Conservation (phyloP, 2,329 filamentous ascomycete species). For the Phialemoniopsis sp. region DNA sequence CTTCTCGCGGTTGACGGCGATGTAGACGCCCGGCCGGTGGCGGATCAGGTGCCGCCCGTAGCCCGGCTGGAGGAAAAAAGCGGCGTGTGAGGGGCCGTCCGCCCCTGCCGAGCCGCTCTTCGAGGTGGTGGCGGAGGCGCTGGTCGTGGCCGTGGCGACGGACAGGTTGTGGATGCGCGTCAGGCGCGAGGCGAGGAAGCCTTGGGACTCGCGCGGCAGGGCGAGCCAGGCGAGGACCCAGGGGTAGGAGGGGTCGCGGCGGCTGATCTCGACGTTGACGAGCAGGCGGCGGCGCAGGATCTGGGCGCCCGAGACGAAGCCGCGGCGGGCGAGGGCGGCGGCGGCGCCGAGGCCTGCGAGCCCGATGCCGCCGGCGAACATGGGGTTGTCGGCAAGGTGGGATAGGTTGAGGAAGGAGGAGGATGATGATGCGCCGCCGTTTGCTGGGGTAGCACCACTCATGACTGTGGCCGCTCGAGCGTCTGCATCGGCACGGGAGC, state of each 20-base stretch:
- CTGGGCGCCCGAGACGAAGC: slow-evolving; percentile 65
- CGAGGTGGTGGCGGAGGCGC: slow-evolving; percentile 48
- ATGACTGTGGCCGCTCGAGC: no score
- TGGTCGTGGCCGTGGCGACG: slow-evolving; percentile 45
- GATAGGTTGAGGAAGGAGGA: slow-evolving; percentile 3
- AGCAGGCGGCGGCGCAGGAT: slow-evolving; percentile 81
- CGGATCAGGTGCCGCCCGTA: slow-evolving; percentile 86
- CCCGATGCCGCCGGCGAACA: slow-evolving; percentile 74
- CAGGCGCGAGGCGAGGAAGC: slow-evolving; percentile 53
- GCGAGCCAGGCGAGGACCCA: slow-evolving; percentile 97
- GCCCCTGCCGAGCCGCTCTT: slow-evolving; percentile 40
- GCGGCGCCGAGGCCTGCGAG: slow-evolving; percentile 84
- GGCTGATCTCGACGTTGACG: slow-evolving; percentile 92
- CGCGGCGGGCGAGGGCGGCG: slow-evolving; percentile 75
- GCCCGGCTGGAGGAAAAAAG: slow-evolving; percentile 86
- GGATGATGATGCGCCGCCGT: no score
- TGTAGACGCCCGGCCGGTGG: slow-evolving; percentile 75
- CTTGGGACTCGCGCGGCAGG: slow-evolving; percentile 64
- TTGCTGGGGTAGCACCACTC: no score
- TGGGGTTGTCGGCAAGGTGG: slow-evolving; percentile 44
- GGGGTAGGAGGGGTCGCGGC: slow-evolving; percentile 86
- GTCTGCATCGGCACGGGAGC: no score
- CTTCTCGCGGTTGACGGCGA: slow-evolving; percentile 81
- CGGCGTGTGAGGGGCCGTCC: slow-evolving; percentile 64
- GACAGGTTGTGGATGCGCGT: slow-evolving; percentile 58